phyloP scores from a whole-genome alignment of 2,329 filamentous ascomycete genomes.

The Diplodia intermedia region DNA sequence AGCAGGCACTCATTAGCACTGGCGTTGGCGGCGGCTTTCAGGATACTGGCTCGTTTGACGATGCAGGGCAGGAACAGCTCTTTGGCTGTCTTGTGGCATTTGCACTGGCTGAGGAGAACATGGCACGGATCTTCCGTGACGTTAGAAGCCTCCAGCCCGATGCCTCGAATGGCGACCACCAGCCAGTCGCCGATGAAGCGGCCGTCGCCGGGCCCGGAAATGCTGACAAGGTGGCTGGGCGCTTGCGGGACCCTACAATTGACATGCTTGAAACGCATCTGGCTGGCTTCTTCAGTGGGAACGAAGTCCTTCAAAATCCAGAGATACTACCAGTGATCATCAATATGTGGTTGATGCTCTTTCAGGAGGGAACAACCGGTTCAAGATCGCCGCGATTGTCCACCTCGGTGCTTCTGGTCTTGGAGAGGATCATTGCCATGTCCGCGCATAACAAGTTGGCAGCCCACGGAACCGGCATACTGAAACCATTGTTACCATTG shows the following conservation, averaged over 20 bases:
- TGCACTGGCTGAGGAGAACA: conserved; percentile 76
- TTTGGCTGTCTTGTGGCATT: conserved; percentile 85
- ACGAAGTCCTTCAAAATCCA: conserved; percentile 50
- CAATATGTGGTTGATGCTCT: conserved; percentile 49
- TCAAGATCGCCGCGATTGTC: conserved; percentile 47
- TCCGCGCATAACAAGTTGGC: conserved; percentile 50
- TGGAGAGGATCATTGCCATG: conserved; percentile 44
- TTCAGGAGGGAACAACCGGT: conserved; percentile 42
- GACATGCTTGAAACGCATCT: conserved; percentile 41
- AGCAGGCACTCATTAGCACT: conserved; percentile 73
- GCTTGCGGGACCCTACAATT: conserved; percentile 33
- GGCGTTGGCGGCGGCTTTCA: conserved; percentile 53
- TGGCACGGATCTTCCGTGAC: conserved; percentile 69
- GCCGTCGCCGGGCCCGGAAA: neutral
- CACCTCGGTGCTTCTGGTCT: conserved; percentile 45
- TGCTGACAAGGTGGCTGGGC: neutral
- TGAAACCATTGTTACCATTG: conserved; percentile 46
- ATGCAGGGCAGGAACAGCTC: conserved; percentile 67
- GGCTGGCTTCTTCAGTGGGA: conserved; percentile 47
- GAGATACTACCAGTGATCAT: conserved; percentile 50
- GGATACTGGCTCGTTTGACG: conserved; percentile 44
- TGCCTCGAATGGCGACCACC: conserved; percentile 36
- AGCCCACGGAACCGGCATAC: conserved; percentile 46
- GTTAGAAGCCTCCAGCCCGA: conserved; percentile 39
- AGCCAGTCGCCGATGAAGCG: conserved; percentile 34